These are phyloP conservation scores for Pseudopyricularia javanii DNA, from an alignment of 2,329 filamentous ascomycete genomes.

Conservation along the genomic window DNA sequence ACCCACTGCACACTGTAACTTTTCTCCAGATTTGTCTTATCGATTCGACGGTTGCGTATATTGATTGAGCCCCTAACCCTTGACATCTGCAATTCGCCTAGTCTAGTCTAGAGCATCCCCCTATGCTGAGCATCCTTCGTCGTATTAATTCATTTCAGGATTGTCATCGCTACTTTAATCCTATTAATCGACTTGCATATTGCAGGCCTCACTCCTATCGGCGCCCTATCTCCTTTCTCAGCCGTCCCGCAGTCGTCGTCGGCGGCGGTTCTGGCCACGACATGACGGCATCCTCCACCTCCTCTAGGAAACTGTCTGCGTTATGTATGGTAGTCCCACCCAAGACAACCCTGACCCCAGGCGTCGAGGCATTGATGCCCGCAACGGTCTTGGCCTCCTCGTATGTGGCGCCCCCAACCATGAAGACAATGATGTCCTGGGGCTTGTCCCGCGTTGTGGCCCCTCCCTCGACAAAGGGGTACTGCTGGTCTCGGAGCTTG, in stretches of 20 bases:
- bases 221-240: conserved; percentile 17
- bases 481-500: conserved; percentile 70
- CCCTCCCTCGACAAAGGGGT: conserved; percentile 85
- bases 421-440: conserved; percentile 91
- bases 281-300: conserved; percentile 78
- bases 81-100: too few relatives aligned
- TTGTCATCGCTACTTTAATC: too few relatives aligned
- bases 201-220: conserved; percentile 4
- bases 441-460: conserved; percentile 86
- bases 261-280: conserved; percentile 64
- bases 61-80: too few relatives aligned
- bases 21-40: too few relatives aligned
- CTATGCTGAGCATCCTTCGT: too few relatives aligned
- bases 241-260: conserved; percentile 15
- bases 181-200: not conserved
- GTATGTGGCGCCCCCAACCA: conserved; percentile 86
- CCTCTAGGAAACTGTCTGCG: conserved; percentile 74
- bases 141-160: too few relatives aligned
- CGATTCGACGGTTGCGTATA: too few relatives aligned
- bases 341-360: conserved; percentile 78
- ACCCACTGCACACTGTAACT: too few relatives aligned
- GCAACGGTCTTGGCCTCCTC: conserved; percentile 95
- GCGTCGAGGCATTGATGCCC: conserved; percentile 83
- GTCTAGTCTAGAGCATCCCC: too few relatives aligned
- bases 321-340: conserved; percentile 86